Conservation (phyloP, 202 grass and related monocot species). For the Schoenoplectus triqueter region DNA sequence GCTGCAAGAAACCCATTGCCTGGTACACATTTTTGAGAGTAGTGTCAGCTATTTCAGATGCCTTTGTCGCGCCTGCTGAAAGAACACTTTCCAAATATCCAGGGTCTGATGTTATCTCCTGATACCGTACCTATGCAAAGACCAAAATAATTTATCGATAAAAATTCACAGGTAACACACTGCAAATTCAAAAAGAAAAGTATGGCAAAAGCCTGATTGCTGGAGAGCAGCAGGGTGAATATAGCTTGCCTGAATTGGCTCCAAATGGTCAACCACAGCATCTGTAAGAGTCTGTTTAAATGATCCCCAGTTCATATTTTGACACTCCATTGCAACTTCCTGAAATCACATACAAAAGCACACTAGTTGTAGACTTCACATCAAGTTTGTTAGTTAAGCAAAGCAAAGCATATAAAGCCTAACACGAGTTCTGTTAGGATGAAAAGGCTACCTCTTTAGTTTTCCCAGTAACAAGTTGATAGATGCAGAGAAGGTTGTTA, state of each 20-base stretch:
- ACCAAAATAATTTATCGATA: slow-evolving; percentile 6
- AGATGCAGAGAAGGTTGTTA: slow-evolving; percentile 92
- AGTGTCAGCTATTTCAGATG: slow-evolving; percentile 68
- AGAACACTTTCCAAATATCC: slow-evolving; percentile 77
- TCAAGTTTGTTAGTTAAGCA: background rate
- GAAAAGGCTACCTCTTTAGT: slow-evolving; percentile 71
- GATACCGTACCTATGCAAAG: slow-evolving; percentile 61
- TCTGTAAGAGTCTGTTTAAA: slow-evolving; percentile 85
- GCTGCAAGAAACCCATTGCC: slow-evolving; percentile 91
- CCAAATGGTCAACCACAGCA: slow-evolving; percentile 81
- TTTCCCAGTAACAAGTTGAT: slow-evolving; percentile 81
- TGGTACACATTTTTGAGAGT: slow-evolving; percentile 91
- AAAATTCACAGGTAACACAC: background rate
- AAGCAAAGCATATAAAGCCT: background rate
- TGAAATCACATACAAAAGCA: slow-evolving; percentile 46
- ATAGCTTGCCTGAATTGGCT: slow-evolving; percentile 77
- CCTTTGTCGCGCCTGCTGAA: slow-evolving; percentile 73
- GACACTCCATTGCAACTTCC: slow-evolving; percentile 83
- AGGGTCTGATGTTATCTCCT: slow-evolving; percentile 85
- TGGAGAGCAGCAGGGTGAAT: slow-evolving; percentile 26
- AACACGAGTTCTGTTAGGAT: background rate
- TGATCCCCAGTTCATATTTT: slow-evolving; percentile 96
- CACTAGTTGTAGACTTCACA: background rate
- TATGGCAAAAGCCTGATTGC: background rate
- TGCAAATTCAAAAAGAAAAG: slow-evolving; percentile 20